These are phyloP conservation scores for Xylariaceae sp. DNA, from an alignment of 2,329 filamentous ascomycete genomes.

Conservation along the genomic window DNA sequence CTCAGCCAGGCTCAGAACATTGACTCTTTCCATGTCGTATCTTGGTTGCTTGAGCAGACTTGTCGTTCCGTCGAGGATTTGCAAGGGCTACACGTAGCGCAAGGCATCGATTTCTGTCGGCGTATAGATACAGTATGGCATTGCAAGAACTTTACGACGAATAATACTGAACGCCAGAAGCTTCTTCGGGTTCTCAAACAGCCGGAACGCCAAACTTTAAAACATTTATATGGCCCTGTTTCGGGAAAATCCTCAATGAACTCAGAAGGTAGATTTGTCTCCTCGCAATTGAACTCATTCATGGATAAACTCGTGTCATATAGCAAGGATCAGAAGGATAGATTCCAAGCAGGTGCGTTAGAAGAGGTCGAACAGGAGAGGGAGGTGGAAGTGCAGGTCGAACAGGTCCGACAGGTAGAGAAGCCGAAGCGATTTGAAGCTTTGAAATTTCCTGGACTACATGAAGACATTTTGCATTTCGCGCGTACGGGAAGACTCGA, in stretches of 20 bases:
- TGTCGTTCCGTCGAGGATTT: slow-evolving; percentile 66
- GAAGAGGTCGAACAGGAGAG: slow-evolving; percentile 68
- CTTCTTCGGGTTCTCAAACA: slow-evolving; percentile 52
- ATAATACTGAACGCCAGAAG: slow-evolving; percentile 41
- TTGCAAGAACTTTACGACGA: slow-evolving; percentile 49
- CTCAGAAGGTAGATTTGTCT: neutral
- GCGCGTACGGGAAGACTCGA: slow-evolving; percentile 48
- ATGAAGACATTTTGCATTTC: slow-evolving; percentile 54
- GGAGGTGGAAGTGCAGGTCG: slow-evolving; percentile 65
- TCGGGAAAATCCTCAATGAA: neutral
- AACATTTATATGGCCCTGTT: slow-evolving; percentile 59
- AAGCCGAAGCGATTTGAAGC: slow-evolving; percentile 50
- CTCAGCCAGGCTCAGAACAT: slow-evolving; percentile 37
- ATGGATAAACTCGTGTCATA: neutral
- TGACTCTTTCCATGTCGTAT: slow-evolving; percentile 56
- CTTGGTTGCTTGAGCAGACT: slow-evolving; percentile 70
- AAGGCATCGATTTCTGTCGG: slow-evolving; percentile 66
- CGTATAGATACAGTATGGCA: slow-evolving; percentile 56
- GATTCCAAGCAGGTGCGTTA: slow-evolving; percentile 55
- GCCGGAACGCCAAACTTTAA: slow-evolving; percentile 62
- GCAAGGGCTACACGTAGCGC: slow-evolving; percentile 62
- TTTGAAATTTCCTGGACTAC: slow-evolving; percentile 53
- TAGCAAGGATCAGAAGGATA: slow-evolving; percentile 42
- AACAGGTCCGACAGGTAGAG: slow-evolving; percentile 62
- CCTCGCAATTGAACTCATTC: slow-evolving; percentile 10